phyloP scores from a whole-genome alignment of 2,329 filamentous ascomycete species.

The Curvularia spicifera region DNA sequence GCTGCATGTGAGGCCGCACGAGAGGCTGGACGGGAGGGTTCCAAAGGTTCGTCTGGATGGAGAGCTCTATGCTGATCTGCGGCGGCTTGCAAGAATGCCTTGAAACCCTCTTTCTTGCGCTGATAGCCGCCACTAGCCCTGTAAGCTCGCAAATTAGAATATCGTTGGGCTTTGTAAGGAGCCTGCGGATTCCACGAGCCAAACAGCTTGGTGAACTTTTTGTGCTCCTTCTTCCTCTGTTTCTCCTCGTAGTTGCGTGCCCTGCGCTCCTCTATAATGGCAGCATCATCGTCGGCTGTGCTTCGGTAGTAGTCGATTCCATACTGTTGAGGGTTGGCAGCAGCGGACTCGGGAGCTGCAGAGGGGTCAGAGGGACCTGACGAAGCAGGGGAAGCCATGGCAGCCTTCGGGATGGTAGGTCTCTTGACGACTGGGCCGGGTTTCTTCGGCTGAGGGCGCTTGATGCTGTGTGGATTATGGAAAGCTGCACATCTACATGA shows the following conservation, averaged over 20 bases:
- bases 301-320: slow-evolving; percentile 67
- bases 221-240: slow-evolving; percentile 64
- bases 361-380: background rate
- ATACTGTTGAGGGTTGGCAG: slow-evolving; percentile 27
- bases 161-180: slow-evolving; percentile 33
- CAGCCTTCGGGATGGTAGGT: slow-evolving; percentile 11
- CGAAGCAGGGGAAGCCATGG: slow-evolving; percentile 28
- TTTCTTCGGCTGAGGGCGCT: slow-evolving; percentile 43
- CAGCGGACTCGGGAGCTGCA: slow-evolving; percentile 23
- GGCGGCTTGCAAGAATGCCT: slow-evolving; percentile 30
- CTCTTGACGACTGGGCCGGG: slow-evolving; percentile 32
- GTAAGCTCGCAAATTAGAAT: slow-evolving; percentile 39
- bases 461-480: slow-evolving; percentile 44
- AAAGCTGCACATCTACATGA: slow-evolving; percentile 42
- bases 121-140: slow-evolving; percentile 34
- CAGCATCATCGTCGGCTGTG: slow-evolving; percentile 79
- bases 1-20: slow-evolving; percentile 4
- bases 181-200: slow-evolving; percentile 53
- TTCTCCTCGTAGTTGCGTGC: slow-evolving; percentile 75
- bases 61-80: slow-evolving; percentile 19
- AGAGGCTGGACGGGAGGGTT: slow-evolving; percentile 19
- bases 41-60: slow-evolving; percentile 23
- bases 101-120: slow-evolving; percentile 34
- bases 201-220: slow-evolving; percentile 73
- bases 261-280: slow-evolving; percentile 68